Conservation (phyloP, 2,329 filamentous ascomycete species). For the Monosporascus cannonballus region DNA sequence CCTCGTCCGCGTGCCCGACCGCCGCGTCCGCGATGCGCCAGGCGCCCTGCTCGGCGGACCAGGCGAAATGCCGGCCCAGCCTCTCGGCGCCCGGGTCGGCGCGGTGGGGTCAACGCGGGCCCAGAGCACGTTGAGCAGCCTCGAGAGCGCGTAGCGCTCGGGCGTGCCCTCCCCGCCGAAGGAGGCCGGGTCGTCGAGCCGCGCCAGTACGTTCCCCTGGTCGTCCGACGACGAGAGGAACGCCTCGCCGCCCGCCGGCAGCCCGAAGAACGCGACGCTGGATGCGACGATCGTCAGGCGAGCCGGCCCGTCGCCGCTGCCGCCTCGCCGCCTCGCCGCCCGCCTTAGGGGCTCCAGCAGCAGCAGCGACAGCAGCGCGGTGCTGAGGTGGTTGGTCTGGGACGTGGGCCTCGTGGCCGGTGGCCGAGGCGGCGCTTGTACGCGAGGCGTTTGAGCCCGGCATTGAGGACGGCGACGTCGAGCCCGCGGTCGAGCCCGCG, state of each 20-base stretch:
- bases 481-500: constrained; percentile 3
- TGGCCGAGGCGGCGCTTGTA: neutral
- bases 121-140: constrained; percentile 14
- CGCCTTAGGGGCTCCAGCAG: constrained; percentile 7
- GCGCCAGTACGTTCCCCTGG: constrained; percentile 7
- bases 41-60: constrained; percentile 4
- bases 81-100: constrained; percentile 3
- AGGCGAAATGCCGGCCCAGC: constrained; percentile 4
- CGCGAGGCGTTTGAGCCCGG: constrained; percentile 8
- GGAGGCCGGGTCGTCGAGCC: constrained; percentile 10
- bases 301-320: neutral
- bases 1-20: constrained; percentile 4
- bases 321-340: constrained; percentile 2
- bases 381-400: constrained; percentile 11
- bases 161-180: constrained; percentile 7
- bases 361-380: constrained; percentile 10
- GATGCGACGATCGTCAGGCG: constrained; percentile 14
- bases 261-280: constrained; percentile 9
- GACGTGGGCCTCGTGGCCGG: constrained; percentile 5
- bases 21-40: constrained; percentile 11
- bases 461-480: constrained; percentile 11
- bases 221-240: constrained; percentile 1
- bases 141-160: constrained; percentile 11
- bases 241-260: neutral
- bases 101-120: constrained; percentile 14